phyloP scores from a whole-genome alignment of 306 rosid species.

The Glycine latifolia region DNA sequence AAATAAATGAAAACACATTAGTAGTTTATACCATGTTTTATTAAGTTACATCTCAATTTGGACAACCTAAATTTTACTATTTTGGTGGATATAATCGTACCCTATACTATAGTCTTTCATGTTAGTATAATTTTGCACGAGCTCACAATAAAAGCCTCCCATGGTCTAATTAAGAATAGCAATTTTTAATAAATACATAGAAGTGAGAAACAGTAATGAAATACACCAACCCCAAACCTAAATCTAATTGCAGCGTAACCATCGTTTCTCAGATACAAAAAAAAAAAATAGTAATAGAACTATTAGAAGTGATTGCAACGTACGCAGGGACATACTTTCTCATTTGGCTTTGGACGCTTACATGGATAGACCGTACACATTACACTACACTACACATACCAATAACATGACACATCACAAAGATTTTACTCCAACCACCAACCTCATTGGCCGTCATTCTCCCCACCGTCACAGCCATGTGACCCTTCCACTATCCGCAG shows the following conservation, averaged over 20 bases:
- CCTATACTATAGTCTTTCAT: background rate
- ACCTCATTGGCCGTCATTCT: conserved; percentile 33
- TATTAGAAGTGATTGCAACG: background rate
- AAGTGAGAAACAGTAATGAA: background rate
- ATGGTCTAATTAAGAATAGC: background rate
- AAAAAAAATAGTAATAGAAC: background rate
- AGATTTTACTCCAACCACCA: background rate
- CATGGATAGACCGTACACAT: background rate
- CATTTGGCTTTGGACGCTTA: background rate
- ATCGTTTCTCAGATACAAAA: conserved; percentile 2
- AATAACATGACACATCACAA: background rate
- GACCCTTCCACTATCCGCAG: background rate
- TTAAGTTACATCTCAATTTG: background rate
- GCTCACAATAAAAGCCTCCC: background rate
- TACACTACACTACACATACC: background rate
- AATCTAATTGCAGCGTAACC: too few species aligned
- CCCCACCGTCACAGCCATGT: conserved; percentile 35
- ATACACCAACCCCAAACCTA: too few species aligned
- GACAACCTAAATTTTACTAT: background rate
- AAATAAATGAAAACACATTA: too few species aligned
- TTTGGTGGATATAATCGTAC: background rate
- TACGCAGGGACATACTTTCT: conserved; percentile 8
- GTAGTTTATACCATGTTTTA: too few species aligned
- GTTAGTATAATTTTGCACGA: background rate
- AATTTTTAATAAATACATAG: background rate